Percentiles rank a stretch among this genome's conserved stretches.
phyloP scores from a whole-genome alignment of 441 rosid species.

The Brassica balearica region DNA sequence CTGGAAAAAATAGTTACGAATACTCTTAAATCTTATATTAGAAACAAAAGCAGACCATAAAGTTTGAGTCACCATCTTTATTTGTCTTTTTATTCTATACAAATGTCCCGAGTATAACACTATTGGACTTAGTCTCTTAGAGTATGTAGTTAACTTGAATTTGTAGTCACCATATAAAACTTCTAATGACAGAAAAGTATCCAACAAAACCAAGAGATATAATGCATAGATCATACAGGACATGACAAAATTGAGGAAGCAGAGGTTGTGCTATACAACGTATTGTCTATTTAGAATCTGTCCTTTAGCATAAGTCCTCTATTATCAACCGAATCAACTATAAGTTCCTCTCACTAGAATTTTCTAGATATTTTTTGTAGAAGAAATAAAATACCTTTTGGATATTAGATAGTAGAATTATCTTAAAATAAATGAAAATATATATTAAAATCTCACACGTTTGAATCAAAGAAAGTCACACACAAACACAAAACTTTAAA shows the following conservation, averaged over 20 bases:
- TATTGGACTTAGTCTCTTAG: background rate
- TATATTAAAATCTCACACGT: background rate
- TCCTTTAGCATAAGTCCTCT: constrained; percentile 24
- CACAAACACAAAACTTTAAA: constrained; percentile 1
- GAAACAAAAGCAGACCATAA: constrained; percentile 2
- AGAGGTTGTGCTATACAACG: constrained; percentile 31
- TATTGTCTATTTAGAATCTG: constrained; percentile 36
- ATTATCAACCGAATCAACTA: constrained; percentile 23
- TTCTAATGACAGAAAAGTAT: background rate
- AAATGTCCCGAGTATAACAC: background rate
- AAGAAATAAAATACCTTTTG: constrained; percentile 11
- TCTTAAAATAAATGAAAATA: constrained; percentile 11
- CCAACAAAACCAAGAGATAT: background rate
- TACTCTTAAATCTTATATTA: background rate
- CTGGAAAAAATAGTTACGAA: background rate
- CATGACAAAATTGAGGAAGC: constrained; percentile 33
- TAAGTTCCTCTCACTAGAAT: background rate
- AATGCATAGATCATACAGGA: constrained; percentile 10
- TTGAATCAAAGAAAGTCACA: background rate
- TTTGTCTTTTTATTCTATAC: background rate
- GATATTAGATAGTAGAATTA: constrained; percentile 15
- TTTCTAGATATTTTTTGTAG: constrained; percentile 32
- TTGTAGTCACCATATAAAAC: constrained; percentile 9
- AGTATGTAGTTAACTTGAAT: constrained; percentile 12
- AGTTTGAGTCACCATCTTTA: background rate